Evolutionary conservation across 345 rosid species (phyloP).

Genomic region (Arabidopsis suecica): DNA sequence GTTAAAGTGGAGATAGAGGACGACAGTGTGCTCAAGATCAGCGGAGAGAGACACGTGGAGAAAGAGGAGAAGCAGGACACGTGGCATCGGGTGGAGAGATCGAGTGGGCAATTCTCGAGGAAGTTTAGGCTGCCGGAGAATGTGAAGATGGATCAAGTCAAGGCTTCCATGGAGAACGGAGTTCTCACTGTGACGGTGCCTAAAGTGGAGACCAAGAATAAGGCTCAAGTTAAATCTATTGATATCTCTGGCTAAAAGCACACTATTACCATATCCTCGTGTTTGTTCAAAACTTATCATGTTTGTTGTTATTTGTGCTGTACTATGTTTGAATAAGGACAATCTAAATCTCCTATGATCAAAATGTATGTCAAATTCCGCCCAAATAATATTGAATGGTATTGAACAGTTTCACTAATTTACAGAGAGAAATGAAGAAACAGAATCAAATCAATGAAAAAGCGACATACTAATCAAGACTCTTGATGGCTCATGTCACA

Average conservation of each 20-base stretch:
- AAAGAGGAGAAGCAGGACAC: conserved; percentile 48
- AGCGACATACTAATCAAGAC: too few relatives aligned
- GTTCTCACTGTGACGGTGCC: conserved; percentile 51
- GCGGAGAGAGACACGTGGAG: conserved; percentile 49
- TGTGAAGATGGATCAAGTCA: conserved; percentile 46
- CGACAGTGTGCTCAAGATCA: conserved; percentile 48
- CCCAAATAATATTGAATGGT: too few relatives aligned
- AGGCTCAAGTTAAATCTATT: conserved; percentile 46
- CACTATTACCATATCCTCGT: too few relatives aligned
- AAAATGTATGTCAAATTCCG: too few relatives aligned
- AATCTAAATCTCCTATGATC: too few relatives aligned
- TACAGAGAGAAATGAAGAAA: too few relatives aligned
- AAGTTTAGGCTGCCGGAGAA: conserved; percentile 54
- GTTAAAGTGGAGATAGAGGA: conserved; percentile 53
- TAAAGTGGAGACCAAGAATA: conserved; percentile 36
- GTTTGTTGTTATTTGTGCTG: too few relatives aligned
- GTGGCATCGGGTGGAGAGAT: conserved; percentile 51
- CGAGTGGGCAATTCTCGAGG: conserved; percentile 48
- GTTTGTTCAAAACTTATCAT: too few relatives aligned
- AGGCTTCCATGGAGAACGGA: conserved; percentile 52
- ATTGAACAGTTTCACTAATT: too few relatives aligned
- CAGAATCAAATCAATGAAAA: too few relatives aligned
- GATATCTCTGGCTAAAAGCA: conserved; percentile 34
- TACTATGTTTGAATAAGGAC: too few relatives aligned
- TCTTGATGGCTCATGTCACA: too few relatives aligned